Conservation (phyloP, 1,284 basidiomycete species). For the Gomphus bonarii region DNA sequence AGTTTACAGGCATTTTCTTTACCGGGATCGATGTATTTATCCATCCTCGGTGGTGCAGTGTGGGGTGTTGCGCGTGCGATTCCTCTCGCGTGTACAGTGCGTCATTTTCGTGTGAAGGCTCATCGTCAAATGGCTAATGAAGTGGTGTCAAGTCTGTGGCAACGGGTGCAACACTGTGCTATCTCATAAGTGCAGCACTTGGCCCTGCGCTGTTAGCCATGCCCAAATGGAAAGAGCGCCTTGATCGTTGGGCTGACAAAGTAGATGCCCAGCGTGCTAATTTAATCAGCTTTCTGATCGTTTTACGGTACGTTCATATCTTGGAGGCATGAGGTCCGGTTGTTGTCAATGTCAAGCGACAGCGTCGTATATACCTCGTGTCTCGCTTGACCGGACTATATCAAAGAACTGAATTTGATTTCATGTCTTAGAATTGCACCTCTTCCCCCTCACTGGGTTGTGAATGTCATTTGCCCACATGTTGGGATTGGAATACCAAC, state of each 20-base stretch:
- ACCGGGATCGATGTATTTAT: constrained; percentile 97
- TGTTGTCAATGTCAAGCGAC: not conserved
- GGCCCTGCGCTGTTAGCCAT: constrained; percentile 82
- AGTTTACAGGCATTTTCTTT: constrained; percentile 95
- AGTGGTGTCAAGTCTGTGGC: constrained; percentile 56
- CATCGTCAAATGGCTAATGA: not conserved
- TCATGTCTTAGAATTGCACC: constrained; percentile 69
- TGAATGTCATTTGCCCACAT: constrained; percentile 91
- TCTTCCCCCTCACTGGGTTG: constrained; percentile 93
- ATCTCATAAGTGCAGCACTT: constrained; percentile 81
- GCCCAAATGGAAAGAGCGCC: constrained; percentile 71
- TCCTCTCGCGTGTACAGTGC: constrained; percentile 73
- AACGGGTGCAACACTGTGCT: constrained; percentile 86
- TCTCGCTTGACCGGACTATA: constrained; percentile 1
- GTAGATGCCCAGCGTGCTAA: constrained; percentile 68
- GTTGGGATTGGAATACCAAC: constrained; percentile 77
- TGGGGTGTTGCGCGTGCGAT: constrained; percentile 90
- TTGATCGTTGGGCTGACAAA: constrained; percentile 75
- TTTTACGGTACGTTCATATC: constrained; percentile 36
- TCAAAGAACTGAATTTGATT: not conserved
- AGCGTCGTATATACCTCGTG: not conserved
- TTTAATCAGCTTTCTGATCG: constrained; percentile 82
- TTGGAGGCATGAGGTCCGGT: not conserved
- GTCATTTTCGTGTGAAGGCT: constrained; percentile 13
- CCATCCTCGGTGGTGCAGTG: constrained; percentile 91